Conservation (phyloP, 2,329 filamentous ascomycete genomes). For the Sporothrix humicola region DNA sequence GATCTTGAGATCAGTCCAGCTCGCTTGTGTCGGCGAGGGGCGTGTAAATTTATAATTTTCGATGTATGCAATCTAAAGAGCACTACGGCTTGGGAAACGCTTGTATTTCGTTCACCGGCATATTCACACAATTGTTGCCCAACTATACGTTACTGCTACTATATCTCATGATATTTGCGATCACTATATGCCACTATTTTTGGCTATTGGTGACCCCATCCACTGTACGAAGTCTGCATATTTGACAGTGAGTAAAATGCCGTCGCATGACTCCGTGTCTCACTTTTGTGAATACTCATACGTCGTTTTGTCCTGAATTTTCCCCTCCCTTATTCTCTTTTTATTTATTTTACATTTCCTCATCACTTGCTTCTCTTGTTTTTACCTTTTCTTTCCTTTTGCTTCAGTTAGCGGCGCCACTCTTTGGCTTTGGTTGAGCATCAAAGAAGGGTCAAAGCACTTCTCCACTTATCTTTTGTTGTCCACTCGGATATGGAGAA, state of each 20-base stretch:
- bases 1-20: slow-evolving; percentile 31
- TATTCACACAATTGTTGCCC: not conserved
- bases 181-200: not conserved
- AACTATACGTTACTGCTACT: not conserved
- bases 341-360: not conserved
- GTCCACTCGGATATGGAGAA: slow-evolving; percentile 1
- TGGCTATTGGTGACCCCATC: not conserved
- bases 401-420: not conserved
- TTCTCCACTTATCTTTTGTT: not conserved
- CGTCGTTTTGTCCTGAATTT: not conserved
- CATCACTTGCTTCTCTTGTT: not conserved
- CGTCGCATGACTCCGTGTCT: not conserved
- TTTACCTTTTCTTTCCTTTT: not conserved
- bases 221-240: not conserved
- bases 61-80: not conserved
- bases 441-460: not conserved
- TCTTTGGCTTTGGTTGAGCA: not conserved
- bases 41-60: not conserved
- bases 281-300: not conserved
- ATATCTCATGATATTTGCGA: too few relatives aligned
- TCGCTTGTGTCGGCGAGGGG: slow-evolving; percentile 24
- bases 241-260: not conserved
- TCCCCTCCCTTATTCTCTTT: not conserved
- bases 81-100: not conserved
- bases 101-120: not conserved